Evolutionary conservation across 495 filamentous ascomycete species (phyloP).

Genomic region (Neurospora sp.): DNA sequence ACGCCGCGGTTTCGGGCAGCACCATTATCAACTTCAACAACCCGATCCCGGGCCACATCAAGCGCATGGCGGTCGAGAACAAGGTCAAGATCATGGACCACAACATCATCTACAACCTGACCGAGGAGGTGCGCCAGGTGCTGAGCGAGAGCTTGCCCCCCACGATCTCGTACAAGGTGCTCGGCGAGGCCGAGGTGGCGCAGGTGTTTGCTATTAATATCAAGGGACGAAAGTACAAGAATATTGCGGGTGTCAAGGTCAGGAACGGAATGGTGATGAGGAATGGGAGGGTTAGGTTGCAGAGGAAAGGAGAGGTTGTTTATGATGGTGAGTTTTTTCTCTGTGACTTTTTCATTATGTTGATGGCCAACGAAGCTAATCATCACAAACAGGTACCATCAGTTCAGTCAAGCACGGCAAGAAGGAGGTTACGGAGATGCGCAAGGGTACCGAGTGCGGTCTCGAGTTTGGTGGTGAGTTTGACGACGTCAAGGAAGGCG

Average conservation of each 20-base stretch:
- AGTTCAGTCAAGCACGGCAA: conserved; percentile 81
- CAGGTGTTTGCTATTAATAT: conserved; percentile 76
- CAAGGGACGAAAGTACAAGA: conserved; percentile 54
- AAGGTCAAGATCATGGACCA: conserved; percentile 73
- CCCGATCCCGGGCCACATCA: conserved; percentile 55
- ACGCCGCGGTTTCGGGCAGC: conserved; percentile 61
- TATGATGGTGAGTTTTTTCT: conserved; percentile 60
- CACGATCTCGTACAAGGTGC: conserved; percentile 51
- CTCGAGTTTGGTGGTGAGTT: conserved; percentile 71
- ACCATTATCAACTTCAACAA: conserved; percentile 83
- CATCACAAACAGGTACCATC: conserved; percentile 48
- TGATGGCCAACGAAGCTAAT: not conserved
- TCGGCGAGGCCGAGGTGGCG: conserved; percentile 80
- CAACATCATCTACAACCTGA: conserved; percentile 85
- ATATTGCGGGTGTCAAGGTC: conserved; percentile 81
- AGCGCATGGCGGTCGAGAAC: conserved; percentile 53
- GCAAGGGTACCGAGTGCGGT: conserved; percentile 87
- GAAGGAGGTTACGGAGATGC: conserved; percentile 80
- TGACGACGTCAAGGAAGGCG: conserved; percentile 64
- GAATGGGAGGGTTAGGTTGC: conserved; percentile 55
- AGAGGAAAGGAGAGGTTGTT: conserved; percentile 54
- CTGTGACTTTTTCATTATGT: not conserved
- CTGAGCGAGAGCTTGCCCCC: conserved; percentile 61
- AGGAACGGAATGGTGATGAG: conserved; percentile 63
- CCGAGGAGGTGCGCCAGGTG: conserved; percentile 65